Conservation (phyloP, 805 yeast species). For the Pichia kluyveri region DNA sequence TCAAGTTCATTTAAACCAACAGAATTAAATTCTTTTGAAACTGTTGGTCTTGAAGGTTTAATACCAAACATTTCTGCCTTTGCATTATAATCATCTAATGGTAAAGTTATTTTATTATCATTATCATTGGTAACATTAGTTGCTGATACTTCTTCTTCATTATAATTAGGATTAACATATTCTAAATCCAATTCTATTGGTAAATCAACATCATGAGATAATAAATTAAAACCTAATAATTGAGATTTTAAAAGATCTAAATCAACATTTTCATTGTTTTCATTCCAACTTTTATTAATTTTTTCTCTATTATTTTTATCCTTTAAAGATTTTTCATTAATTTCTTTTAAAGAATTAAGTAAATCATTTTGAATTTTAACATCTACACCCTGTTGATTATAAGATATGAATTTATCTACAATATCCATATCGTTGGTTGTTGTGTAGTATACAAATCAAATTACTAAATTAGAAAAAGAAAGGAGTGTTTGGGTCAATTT, state of each 20-base stretch:
- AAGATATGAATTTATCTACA: not conserved
- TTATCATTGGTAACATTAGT: no score
- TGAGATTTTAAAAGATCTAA: conserved; percentile 44
- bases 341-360: conserved; percentile 30
- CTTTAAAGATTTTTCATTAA: conserved; percentile 21
- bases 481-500: conserved; percentile 49
- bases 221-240: conserved; percentile 50
- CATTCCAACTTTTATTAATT: conserved; percentile 22
- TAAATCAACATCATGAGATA: conserved; percentile 57
- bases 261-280: conserved; percentile 30
- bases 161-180: conserved; percentile 15
- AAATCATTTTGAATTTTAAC: conserved; percentile 19
- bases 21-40: conserved; percentile 30
- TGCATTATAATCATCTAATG: conserved; percentile 23
- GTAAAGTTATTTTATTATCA: conserved; percentile 6
- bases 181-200: conserved; percentile 42
- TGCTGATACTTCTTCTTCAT: no score
- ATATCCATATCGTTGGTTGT: not conserved
- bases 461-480: conserved; percentile 14
- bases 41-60: conserved; percentile 17
- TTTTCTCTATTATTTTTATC: conserved; percentile 22
- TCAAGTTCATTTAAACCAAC: conserved; percentile 48
- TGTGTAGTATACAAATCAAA: conserved; percentile 9
- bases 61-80: conserved; percentile 36
- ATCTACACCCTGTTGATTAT: not conserved